These are phyloP conservation scores for Sonneratia caseolaris DNA, from an alignment of 345 rosid genomes.

Conservation along the genomic window DNA sequence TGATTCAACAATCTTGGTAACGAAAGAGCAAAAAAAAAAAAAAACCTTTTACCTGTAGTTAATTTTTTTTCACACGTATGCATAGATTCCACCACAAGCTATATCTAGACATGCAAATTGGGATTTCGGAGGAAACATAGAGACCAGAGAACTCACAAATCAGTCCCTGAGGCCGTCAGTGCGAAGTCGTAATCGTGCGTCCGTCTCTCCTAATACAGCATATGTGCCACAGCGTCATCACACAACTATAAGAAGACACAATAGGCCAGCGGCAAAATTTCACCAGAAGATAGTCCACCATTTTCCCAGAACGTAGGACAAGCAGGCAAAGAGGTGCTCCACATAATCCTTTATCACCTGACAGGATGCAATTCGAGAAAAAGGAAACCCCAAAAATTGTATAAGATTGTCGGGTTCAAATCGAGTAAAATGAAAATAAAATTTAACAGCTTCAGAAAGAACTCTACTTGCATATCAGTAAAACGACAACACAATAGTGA, in stretches of 20 bases:
- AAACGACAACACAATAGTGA: not conserved
- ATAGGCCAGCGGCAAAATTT: conserved; percentile 57
- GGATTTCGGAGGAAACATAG: not conserved
- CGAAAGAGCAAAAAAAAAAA: not conserved
- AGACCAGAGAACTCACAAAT: conserved; percentile 44
- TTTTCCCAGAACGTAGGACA: conserved; percentile 86
- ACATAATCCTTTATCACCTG: conserved; percentile 92
- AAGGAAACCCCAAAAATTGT: not conserved
- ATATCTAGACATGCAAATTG: not conserved
- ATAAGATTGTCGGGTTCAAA: not conserved
- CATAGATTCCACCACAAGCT: not conserved
- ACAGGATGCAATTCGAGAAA: conserved; percentile 41
- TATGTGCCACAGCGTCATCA: conserved; percentile 37
- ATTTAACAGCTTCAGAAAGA: not conserved
- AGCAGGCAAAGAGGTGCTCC: conserved; percentile 67
- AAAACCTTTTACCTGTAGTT: too few relatives aligned
- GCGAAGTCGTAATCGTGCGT: conserved; percentile 92
- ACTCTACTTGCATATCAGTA: not conserved
- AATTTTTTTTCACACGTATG: too few relatives aligned
- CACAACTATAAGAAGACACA: conserved; percentile 35
- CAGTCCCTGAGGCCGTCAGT: conserved; percentile 76
- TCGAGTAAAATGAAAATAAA: not conserved
- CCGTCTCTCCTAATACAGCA: conserved; percentile 60
- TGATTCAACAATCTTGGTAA: not conserved
- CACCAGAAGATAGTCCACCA: conserved; percentile 69